These are phyloP conservation scores for Leptographium wingfieldii DNA, from an alignment of 2,329 filamentous ascomycete genomes.

Conservation along the genomic window DNA sequence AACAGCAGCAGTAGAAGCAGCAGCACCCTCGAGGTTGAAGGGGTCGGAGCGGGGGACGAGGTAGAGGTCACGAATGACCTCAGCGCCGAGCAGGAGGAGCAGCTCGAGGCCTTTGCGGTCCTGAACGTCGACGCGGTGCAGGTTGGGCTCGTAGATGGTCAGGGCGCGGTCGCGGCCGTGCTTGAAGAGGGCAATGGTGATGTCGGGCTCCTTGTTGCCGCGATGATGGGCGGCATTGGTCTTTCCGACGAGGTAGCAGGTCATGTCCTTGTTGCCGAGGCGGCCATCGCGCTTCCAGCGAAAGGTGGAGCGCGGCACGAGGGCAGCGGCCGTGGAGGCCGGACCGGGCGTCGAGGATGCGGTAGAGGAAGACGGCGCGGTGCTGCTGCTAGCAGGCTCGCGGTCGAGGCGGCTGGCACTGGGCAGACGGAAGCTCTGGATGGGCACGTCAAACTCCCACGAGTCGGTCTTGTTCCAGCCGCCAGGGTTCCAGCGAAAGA, in stretches of 20 bases:
- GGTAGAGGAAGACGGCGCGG: not conserved
- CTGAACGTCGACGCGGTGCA: slow-evolving; percentile 81
- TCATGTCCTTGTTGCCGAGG: slow-evolving; percentile 66
- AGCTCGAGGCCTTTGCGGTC: slow-evolving; percentile 90
- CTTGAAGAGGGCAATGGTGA: slow-evolving; percentile 81
- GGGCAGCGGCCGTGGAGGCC: slow-evolving; percentile 19
- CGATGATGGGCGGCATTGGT: slow-evolving; percentile 35
- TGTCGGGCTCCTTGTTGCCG: slow-evolving; percentile 71
- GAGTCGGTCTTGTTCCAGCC: slow-evolving; percentile 68
- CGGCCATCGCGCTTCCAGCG: slow-evolving; percentile 83
- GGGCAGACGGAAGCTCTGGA: slow-evolving; percentile 70
- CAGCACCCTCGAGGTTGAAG: slow-evolving; percentile 57
- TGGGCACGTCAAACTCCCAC: slow-evolving; percentile 90
- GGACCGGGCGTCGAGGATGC: slow-evolving; percentile 29
- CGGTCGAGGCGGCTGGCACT: slow-evolving; percentile 69
- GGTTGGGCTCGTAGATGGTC: slow-evolving; percentile 87
- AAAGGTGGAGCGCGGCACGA: slow-evolving; percentile 67
- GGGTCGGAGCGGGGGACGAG: slow-evolving; percentile 54
- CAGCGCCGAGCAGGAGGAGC: slow-evolving; percentile 52
- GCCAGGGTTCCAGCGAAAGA: slow-evolving; percentile 56
- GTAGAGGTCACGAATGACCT: slow-evolving; percentile 54
- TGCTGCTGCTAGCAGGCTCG: slow-evolving; percentile 37
- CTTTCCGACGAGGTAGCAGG: slow-evolving; percentile 74
- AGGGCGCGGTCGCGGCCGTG: slow-evolving; percentile 49
- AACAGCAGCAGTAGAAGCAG: slow-evolving; percentile 15